Base-by-base conservation (phyloP, 2,329 filamentous ascomycete species). In the Lachnellula arida region DNA sequence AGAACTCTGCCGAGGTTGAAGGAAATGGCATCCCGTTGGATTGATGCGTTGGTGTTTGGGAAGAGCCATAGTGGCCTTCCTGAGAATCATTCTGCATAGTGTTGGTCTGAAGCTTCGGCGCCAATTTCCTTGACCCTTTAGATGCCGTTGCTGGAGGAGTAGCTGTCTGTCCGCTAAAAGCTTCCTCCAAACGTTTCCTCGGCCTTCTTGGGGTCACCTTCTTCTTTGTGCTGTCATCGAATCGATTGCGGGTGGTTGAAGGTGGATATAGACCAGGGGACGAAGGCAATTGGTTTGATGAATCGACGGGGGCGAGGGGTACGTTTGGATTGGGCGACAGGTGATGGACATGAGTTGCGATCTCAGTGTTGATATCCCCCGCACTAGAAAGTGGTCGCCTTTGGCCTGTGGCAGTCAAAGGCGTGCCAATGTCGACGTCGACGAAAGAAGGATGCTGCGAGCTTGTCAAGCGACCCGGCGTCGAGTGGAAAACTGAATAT, bases 401-500 rank as follows among this genome's bases (percentile, higher is more conserved):
- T 60, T 79, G 64, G 43, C 37, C 48, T 32, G 57, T 55, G 40
- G 60, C 48, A 15, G 58, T 59, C 12, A 59, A 48, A 2, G 62
- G 56, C 43, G 60, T 56, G 9, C 63, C 64, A 22, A 65, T 67
- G 39, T 59, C 59, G 23, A 58, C 55, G 25, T 68, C 65, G 39
- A 58, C 56, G 60, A 69, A 69, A 15, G 56, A 55, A 23, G 59
- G 55, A 46, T 62, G 56, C 25, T 67, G 65, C 17, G 56, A 57
- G 51, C 60, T 63, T n/a, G 62, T 75, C 53, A 84, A 73, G 66
- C 83, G 81, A 48, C 80, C 82, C 15, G 82, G 82, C 8, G 82
- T 84, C n/a, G 78, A 74, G 71, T 84, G 82, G 74, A 86, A 85
- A 65, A 85, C 81, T 60, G 82, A 84, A 65, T 83, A 85, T 61